Evolutionary conservation across 2,329 filamentous ascomycete genomes (phyloP).

Genomic region (Fusarium nurragi): DNA sequence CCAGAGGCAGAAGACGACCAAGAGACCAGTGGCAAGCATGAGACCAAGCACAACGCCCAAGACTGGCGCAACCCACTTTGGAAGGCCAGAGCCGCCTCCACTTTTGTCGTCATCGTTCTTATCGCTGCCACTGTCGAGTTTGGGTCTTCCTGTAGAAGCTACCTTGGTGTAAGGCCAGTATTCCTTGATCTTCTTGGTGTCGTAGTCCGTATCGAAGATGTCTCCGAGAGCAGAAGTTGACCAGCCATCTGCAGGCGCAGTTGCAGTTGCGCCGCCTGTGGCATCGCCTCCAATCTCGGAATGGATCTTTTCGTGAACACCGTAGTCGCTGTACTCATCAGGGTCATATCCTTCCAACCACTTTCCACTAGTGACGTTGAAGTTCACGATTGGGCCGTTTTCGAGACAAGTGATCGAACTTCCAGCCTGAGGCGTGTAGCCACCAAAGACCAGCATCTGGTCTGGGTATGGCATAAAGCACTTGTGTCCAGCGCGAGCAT

Average conservation of each 20-base stretch:
- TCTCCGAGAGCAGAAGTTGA: slow-evolving; percentile 56
- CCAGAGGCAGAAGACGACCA: slow-evolving; percentile 63
- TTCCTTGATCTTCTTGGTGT: slow-evolving; percentile 63
- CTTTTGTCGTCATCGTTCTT: slow-evolving; percentile 29
- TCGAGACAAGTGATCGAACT: slow-evolving; percentile 56
- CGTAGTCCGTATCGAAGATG: slow-evolving; percentile 66
- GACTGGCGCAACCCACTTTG: slow-evolving; percentile 68
- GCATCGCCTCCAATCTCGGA: slow-evolving; percentile 73
- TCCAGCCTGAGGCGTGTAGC: slow-evolving; percentile 58
- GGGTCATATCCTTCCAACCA: slow-evolving; percentile 80
- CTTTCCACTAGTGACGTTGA: slow-evolving; percentile 74
- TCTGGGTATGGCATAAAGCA: slow-evolving; percentile 80
- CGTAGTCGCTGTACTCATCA: slow-evolving; percentile 69
- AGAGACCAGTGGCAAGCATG: slow-evolving; percentile 61
- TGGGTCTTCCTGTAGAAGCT: slow-evolving; percentile 31
- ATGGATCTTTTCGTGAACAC: slow-evolving; percentile 71
- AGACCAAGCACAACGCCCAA: slow-evolving; percentile 69
- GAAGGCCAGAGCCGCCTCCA: slow-evolving; percentile 54
- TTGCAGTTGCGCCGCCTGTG: slow-evolving; percentile 75
- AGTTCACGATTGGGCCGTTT: slow-evolving; percentile 68
- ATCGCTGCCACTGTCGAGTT: slow-evolving; percentile 19
- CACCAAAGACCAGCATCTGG: slow-evolving; percentile 83
- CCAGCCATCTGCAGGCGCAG: slow-evolving; percentile 70
- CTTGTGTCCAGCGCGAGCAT: slow-evolving; percentile 75
- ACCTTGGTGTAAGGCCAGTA: slow-evolving; percentile 68